phyloP scores from a whole-genome alignment of 1,284 basidiomycete species.

The Ganoderma resinaceum region DNA sequence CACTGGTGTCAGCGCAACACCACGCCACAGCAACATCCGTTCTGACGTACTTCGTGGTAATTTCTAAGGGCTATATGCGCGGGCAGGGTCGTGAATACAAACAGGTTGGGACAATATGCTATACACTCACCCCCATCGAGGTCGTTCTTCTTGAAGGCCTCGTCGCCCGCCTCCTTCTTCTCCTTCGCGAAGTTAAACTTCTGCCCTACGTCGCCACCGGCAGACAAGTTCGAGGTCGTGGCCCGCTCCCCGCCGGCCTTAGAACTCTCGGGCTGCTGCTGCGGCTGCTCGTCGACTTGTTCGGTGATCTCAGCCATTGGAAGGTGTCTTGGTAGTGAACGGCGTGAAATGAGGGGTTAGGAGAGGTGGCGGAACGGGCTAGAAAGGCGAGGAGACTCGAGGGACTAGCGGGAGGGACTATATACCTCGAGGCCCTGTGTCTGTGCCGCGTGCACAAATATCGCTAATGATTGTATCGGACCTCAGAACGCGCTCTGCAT shows the following conservation, averaged over 20 bases:
- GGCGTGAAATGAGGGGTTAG: not conserved
- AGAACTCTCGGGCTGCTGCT: constrained; percentile 6
- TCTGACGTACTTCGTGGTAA: constrained; percentile 65
- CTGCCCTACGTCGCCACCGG: constrained; percentile 41
- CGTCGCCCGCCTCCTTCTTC: constrained; percentile 78
- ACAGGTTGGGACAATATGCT: not conserved
- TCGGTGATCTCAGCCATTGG: constrained; percentile 6
- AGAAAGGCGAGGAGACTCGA: not conserved
- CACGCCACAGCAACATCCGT: not conserved
- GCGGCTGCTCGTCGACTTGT: constrained; percentile 1
- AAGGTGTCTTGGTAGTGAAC: not conserved
- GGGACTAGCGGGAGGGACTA: not conserved
- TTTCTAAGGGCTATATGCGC: constrained; percentile 57
- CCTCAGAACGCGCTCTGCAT: not conserved
- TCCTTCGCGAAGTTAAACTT: constrained; percentile 69
- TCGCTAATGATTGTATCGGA: not conserved
- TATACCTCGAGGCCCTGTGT: constrained; percentile 3
- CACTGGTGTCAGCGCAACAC: constrained; percentile 9
- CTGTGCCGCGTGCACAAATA: constrained; percentile 2
- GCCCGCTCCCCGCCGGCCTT: constrained; percentile 13
- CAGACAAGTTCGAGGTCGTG: constrained; percentile 10
- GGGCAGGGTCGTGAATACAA: not conserved
- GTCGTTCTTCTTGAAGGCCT: constrained; percentile 75
- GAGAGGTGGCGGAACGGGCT: not conserved
- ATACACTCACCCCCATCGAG: constrained; percentile 58